phyloP scores from a whole-genome alignment of 768 basidiomycete species.

The Brasilioporus rufonigricans region DNA sequence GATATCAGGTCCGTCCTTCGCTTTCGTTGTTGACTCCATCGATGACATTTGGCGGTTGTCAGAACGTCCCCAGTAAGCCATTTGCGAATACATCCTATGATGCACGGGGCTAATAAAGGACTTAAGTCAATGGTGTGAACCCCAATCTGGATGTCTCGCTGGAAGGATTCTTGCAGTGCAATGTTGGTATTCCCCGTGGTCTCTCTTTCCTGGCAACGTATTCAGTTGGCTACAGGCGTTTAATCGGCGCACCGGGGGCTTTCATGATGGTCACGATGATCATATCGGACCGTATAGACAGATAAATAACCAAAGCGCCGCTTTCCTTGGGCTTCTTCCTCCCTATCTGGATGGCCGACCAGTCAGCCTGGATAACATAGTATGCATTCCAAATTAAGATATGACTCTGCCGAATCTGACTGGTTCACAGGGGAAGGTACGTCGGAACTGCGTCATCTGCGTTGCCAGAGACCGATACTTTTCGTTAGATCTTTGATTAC shows the following conservation, averaged over 20 bases:
- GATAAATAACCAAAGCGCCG: constrained; percentile 40
- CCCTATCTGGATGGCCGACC: constrained; percentile 56
- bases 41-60: background rate
- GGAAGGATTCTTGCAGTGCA: constrained; percentile 67
- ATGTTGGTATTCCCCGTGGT: constrained; percentile 34
- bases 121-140: constrained; percentile 60
- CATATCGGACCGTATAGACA: no score
- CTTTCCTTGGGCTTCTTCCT: constrained; percentile 48
- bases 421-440: constrained; percentile 44
- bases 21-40: constrained; percentile 8
- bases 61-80: constrained; percentile 43
- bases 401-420: constrained; percentile 10
- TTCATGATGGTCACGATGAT: no score
- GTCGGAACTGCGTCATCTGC: constrained; percentile 6
- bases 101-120: constrained; percentile 5
- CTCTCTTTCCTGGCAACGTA: background rate
- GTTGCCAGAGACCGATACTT: background rate
- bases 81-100: background rate
- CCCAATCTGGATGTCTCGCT: constrained; percentile 59
- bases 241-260: no score
- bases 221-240: constrained; percentile 41
- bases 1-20: constrained; percentile 51
- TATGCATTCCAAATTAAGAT: constrained; percentile 62
- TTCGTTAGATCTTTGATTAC: constrained; percentile 59
- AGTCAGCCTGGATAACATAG: no score